A percentile compares a stretch with the other conserved stretches of the same genome.
phyloP scores from a whole-genome alignment of 257 asterid species.

The Solanum microdontum region DNA sequence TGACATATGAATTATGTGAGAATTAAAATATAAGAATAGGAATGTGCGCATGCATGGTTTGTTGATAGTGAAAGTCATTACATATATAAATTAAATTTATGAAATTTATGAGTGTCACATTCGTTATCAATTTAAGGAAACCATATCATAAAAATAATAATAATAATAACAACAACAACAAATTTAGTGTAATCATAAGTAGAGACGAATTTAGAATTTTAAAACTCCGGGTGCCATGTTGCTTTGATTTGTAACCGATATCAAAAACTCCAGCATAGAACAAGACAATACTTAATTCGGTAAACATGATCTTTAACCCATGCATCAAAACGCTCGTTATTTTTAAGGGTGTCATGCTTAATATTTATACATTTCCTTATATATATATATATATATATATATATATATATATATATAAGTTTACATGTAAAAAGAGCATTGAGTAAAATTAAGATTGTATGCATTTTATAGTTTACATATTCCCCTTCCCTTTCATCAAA shows the following conservation, averaged over 20 bases:
- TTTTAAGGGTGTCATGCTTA: neutral
- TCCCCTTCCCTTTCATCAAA: too few relatives aligned
- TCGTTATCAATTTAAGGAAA: neutral
- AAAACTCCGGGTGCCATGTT: too few relatives aligned
- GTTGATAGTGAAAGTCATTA: neutral
- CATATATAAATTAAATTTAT: neutral
- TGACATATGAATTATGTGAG: neutral
- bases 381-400: too few relatives aligned
- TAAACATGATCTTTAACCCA: neutral
- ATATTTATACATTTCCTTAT: too few relatives aligned
- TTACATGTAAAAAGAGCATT: too few relatives aligned
- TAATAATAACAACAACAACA: accelerated
- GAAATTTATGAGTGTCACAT: neutral
- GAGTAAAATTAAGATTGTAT: too few relatives aligned
- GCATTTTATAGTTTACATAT: too few relatives aligned
- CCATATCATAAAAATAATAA: neutral
- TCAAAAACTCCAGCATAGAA: too few relatives aligned
- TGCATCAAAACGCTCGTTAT: neutral
- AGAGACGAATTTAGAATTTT: too few relatives aligned
- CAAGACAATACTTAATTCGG: too few relatives aligned
- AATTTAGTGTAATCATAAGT: neutral
- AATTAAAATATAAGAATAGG: neutral
- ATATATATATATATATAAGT: too few relatives aligned
- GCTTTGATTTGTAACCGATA: neutral
- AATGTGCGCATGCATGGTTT: neutral